Percentiles rank a stretch among this genome's conserved stretches.
phyloP scores from a whole-genome alignment of 495 filamentous ascomycete genomes.

The Penicillium diatomitis region DNA sequence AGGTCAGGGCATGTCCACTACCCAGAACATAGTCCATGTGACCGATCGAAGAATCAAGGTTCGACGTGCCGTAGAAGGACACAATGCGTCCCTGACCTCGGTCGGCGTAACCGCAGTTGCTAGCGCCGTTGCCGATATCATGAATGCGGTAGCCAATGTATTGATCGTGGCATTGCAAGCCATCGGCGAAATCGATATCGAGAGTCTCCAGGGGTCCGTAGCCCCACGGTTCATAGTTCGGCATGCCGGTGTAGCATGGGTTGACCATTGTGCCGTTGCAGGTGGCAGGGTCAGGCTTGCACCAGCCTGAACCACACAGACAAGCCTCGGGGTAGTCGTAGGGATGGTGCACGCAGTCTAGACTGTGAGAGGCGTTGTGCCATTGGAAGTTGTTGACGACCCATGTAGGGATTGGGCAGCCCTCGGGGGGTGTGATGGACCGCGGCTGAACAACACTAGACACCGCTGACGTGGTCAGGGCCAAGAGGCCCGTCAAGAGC shows the following conservation, averaged over 20 bases:
- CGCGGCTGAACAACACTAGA: slow-evolving; percentile 1
- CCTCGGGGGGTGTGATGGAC: slow-evolving; percentile 23
- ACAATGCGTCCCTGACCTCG: slow-evolving; percentile 22
- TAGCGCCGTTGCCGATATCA: slow-evolving; percentile 24
- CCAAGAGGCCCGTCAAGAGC: slow-evolving; percentile 6
- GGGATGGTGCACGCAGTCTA: slow-evolving; percentile 29
- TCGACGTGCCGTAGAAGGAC: slow-evolving; percentile 25
- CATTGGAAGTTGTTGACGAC: slow-evolving; percentile 21
- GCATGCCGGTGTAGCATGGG: slow-evolving; percentile 30
- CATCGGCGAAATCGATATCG: slow-evolving; percentile 24
- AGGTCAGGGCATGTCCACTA: slow-evolving; percentile 23
- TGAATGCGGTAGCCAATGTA: slow-evolving; percentile 30
- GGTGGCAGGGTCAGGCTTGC: slow-evolving; percentile 18
- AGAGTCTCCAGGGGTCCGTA: slow-evolving; percentile 27
- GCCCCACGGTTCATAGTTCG: slow-evolving; percentile 28
- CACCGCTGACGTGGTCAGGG: neutral
- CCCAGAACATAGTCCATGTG: slow-evolving; percentile 28
- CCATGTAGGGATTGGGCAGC: slow-evolving; percentile 28
- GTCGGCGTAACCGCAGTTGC: slow-evolving; percentile 29
- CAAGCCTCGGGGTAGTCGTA: slow-evolving; percentile 24
- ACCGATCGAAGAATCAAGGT: slow-evolving; percentile 13
- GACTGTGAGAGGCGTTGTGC: slow-evolving; percentile 26
- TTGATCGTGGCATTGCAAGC: slow-evolving; percentile 24
- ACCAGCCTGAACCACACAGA: slow-evolving; percentile 20
- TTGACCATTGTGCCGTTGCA: slow-evolving; percentile 23